These are phyloP conservation scores for Paraphaeosphaeria sporulosa DNA, from an alignment of 2,329 filamentous ascomycete genomes.

Conservation along the genomic window DNA sequence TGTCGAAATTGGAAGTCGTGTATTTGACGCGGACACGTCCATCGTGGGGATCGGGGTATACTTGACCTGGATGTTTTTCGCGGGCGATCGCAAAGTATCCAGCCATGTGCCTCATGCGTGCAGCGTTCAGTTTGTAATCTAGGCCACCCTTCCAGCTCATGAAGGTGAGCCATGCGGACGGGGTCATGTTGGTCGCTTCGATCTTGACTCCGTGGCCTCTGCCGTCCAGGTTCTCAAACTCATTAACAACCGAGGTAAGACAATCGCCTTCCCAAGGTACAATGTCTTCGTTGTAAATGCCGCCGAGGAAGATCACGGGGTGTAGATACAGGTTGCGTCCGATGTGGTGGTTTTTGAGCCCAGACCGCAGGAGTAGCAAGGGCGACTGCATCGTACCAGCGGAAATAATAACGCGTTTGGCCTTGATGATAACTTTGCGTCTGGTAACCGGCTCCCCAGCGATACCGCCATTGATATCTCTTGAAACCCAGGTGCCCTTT, in stretches of 20 bases:
- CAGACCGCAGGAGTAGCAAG: constrained; percentile 77
- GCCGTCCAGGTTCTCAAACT: constrained; percentile 82
- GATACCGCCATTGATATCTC: constrained; percentile 68
- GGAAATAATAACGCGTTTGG: constrained; percentile 82
- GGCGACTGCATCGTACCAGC: constrained; percentile 80
- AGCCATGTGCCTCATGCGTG: constrained; percentile 73
- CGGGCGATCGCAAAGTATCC: constrained; percentile 77
- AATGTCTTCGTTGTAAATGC: constrained; percentile 73
- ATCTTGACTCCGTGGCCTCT: constrained; percentile 84
- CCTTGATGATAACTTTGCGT: constrained; percentile 74
- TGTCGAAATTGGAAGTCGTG: constrained; percentile 73
- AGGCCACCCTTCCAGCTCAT: constrained; percentile 73
- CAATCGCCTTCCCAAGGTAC: constrained; percentile 73
- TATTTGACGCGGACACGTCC: constrained; percentile 75
- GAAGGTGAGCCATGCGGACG: constrained; percentile 68
- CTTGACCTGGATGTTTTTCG: constrained; percentile 77
- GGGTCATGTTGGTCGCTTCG: constrained; percentile 78
- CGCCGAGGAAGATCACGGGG: constrained; percentile 66
- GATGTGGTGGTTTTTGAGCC: constrained; percentile 81
- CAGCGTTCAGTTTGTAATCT: constrained; percentile 74
- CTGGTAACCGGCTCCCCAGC: constrained; percentile 60
- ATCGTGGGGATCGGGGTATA: constrained; percentile 74
- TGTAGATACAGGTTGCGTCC: constrained; percentile 85
- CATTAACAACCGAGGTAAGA: constrained; percentile 77
- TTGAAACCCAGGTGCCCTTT: constrained; percentile 76